Percentiles rank a stretch among this genome's conserved stretches.
Evolutionary conservation across 2,329 filamentous ascomycete genomes (phyloP).

Genomic region (Epichloe hybrida): DNA sequence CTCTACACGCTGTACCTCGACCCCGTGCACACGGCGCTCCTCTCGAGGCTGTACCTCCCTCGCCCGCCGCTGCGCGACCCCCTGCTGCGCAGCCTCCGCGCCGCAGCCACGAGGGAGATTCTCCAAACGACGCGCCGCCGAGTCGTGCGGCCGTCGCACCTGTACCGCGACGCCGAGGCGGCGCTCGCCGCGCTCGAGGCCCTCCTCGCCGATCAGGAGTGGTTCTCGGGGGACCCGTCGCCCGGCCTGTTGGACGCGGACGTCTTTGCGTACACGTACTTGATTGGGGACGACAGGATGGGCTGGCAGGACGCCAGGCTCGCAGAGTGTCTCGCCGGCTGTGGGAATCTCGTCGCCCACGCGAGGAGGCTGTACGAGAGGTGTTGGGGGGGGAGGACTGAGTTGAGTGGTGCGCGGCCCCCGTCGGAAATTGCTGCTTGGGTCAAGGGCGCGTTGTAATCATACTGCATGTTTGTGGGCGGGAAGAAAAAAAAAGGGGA

Average conservation of each 20-base stretch:
- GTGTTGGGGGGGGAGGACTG: slow-evolving; percentile 12
- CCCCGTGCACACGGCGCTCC: slow-evolving; percentile 52
- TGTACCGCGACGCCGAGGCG: slow-evolving; percentile 30
- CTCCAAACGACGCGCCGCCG: slow-evolving; percentile 41
- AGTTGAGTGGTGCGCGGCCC: not conserved
- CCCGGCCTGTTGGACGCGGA: slow-evolving; percentile 76
- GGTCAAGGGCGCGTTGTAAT: too few species aligned
- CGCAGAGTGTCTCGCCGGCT: slow-evolving; percentile 38
- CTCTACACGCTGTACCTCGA: slow-evolving; percentile 74
- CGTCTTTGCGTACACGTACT: slow-evolving; percentile 79
- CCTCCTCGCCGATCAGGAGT: slow-evolving; percentile 25
- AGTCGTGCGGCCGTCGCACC: slow-evolving; percentile 17
- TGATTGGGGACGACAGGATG: slow-evolving; percentile 54
- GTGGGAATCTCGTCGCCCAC: slow-evolving; percentile 46
- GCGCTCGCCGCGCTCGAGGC: slow-evolving; percentile 34
- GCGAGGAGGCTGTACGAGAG: slow-evolving; percentile 20
- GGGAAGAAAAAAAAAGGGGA: too few species aligned
- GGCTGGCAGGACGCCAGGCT: slow-evolving; percentile 53
- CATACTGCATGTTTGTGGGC: too few species aligned
- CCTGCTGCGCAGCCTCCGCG: slow-evolving; percentile 52
- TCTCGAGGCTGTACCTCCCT: slow-evolving; percentile 59
- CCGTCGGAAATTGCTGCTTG: not conserved
- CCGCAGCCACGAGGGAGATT: slow-evolving; percentile 63
- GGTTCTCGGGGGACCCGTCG: slow-evolving; percentile 34
- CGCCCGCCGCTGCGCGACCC: slow-evolving; percentile 43